Percentiles rank a stretch among this genome's conserved stretches.
These are phyloP conservation scores for Cetradonia linearis DNA, from an alignment of 495 filamentous ascomycete species.

Conservation along the genomic window DNA sequence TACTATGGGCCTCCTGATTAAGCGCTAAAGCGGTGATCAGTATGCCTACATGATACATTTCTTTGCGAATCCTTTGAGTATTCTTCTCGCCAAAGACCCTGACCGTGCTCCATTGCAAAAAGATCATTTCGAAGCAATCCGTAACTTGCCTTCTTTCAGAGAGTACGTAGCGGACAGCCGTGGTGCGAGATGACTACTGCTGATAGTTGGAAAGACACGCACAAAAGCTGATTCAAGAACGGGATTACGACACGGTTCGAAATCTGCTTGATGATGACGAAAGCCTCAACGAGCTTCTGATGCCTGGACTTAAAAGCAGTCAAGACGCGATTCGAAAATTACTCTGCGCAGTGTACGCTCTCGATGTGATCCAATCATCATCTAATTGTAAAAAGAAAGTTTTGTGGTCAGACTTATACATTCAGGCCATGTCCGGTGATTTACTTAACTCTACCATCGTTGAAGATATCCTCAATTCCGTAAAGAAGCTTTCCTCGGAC, in stretches of 20 bases:
- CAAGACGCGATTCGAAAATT: slow-evolving; percentile 37
- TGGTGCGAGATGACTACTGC: not conserved
- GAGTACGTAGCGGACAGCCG: slow-evolving; percentile 31
- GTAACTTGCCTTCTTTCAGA: slow-evolving; percentile 73
- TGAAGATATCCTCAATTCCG: slow-evolving; percentile 42
- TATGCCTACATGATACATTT: slow-evolving; percentile 96
- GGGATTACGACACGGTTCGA: slow-evolving; percentile 33
- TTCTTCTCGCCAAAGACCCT: slow-evolving; percentile 44
- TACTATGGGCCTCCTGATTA: not conserved
- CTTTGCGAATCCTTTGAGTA: slow-evolving; percentile 78
- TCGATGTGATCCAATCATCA: slow-evolving; percentile 36
- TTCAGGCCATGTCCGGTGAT: slow-evolving; percentile 48
- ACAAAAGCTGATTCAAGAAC: slow-evolving; percentile 37
- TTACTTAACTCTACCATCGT: slow-evolving; percentile 40
- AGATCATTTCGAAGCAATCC: slow-evolving; percentile 62
- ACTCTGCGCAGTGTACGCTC: slow-evolving; percentile 37
- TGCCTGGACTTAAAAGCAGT: slow-evolving; percentile 30
- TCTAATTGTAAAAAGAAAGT: slow-evolving; percentile 33
- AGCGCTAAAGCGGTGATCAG: slow-evolving; percentile 34
- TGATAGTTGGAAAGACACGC: slow-evolving; percentile 31
- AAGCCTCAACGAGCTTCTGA: slow-evolving; percentile 32
- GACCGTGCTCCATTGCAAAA: slow-evolving; percentile 25
- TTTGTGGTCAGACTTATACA: slow-evolving; percentile 43
- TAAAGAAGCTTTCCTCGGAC: slow-evolving; percentile 43
- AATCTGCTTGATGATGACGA: slow-evolving; percentile 45